phyloP scores from a whole-genome alignment of 208 protist species.

The Phytomonas francai region DNA sequence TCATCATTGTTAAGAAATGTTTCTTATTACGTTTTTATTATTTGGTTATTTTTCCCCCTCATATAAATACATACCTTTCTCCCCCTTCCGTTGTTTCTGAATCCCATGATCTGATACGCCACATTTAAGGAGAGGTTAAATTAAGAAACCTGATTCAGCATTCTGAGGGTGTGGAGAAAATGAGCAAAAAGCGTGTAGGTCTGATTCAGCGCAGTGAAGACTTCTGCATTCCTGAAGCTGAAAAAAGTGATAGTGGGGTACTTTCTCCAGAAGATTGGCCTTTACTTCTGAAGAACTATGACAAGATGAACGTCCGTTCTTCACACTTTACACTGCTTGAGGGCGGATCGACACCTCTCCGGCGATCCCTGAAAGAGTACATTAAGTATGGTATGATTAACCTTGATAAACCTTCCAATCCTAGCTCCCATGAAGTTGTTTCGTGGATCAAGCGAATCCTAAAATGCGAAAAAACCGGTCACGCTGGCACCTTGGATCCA shows the following conservation, averaged over 20 bases:
- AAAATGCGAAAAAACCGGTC: constrained; percentile 98
- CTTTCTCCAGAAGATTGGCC: constrained; percentile 95
- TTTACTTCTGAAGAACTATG: constrained; percentile 98
- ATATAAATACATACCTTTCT: neutral
- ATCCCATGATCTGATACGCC: too few relatives aligned
- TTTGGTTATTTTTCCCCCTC: constrained; percentile 6
- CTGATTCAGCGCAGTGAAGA: constrained; percentile 70
- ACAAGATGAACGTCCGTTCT: constrained; percentile 96
- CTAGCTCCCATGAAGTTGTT: constrained; percentile 99
- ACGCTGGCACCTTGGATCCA: constrained; percentile 99
- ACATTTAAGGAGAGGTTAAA: too few relatives aligned
- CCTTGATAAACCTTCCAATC: constrained; percentile 99
- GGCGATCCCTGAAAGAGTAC: constrained; percentile 96
- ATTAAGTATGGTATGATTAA: constrained; percentile 99
- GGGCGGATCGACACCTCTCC: constrained; percentile 96
- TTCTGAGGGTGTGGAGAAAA: constrained; percentile 13
- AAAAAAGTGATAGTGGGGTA: constrained; percentile 34
- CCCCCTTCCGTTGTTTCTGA: constrained; percentile 1
- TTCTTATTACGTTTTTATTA: constrained; percentile 11
- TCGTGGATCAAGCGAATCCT: constrained; percentile 99
- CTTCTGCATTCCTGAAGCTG: constrained; percentile 60
- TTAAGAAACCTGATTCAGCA: neutral
- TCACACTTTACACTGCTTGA: constrained; percentile 95
- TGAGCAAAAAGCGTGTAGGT: constrained; percentile 74
- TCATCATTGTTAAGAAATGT: neutral